Evolutionary conservation across 2,329 filamentous ascomycete species (phyloP).

Genomic region (Acrocalymma vagum): DNA sequence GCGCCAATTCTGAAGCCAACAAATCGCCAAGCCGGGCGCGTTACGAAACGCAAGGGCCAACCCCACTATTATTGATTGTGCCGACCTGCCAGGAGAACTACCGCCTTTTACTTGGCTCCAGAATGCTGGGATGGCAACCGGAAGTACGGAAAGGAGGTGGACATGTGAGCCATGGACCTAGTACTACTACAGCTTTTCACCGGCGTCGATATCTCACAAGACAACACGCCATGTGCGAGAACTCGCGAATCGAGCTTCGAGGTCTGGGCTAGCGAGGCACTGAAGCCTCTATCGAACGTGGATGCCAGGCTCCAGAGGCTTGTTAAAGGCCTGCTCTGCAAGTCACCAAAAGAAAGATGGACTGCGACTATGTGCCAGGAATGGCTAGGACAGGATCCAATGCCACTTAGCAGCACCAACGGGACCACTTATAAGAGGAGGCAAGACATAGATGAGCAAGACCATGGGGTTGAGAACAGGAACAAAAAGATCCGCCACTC

Average conservation of each 20-base stretch:
- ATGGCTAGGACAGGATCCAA: constrained; percentile 5
- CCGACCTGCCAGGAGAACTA: too few species aligned
- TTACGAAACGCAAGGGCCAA: too few species aligned
- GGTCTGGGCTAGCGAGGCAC: not conserved
- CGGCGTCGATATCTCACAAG: not conserved
- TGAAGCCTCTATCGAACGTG: not conserved
- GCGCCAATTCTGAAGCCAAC: too few species aligned
- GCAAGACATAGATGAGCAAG: constrained; percentile 3
- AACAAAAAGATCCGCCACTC: constrained; percentile 1
- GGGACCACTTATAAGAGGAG: constrained; percentile 2
- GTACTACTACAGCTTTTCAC: constrained; percentile 6
- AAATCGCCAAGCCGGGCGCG: too few species aligned
- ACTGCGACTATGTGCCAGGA: constrained; percentile 4
- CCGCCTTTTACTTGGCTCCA: constrained; percentile 3
- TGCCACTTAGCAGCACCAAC: constrained; percentile 2
- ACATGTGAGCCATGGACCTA: constrained; percentile 1
- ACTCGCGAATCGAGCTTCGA: not conserved
- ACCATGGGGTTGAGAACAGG: constrained; percentile 1
- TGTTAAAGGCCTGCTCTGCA: constrained; percentile 5
- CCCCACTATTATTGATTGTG: too few species aligned
- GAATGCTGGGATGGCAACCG: not conserved
- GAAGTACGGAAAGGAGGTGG: constrained; percentile 1
- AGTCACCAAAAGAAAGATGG: constrained; percentile 3
- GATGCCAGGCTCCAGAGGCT: constrained; percentile 2
- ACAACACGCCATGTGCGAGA: not conserved